These are phyloP conservation scores for Salinomyces thailandicus DNA, from an alignment of 2,329 filamentous ascomycete species.

Conservation along the genomic window DNA sequence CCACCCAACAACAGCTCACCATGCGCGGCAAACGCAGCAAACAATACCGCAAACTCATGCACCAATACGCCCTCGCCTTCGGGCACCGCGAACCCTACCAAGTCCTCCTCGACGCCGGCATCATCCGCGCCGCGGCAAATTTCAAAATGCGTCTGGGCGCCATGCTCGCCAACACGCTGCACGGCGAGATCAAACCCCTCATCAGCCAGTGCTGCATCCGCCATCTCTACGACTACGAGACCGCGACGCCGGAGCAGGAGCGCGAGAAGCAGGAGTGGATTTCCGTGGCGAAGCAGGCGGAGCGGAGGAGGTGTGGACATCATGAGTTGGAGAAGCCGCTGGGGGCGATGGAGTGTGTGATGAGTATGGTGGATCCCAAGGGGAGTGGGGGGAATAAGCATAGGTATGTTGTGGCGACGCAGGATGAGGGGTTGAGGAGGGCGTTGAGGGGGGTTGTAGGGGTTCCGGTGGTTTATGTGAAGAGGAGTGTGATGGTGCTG, in stretches of 20 bases:
- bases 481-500: conserved; percentile 67
- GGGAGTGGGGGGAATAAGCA: conserved; percentile 61
- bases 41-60: conserved; percentile 85
- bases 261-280: conserved; percentile 49
- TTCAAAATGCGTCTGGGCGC: conserved; percentile 84
- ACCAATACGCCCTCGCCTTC: conserved; percentile 77
- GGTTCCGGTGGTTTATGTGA: conserved; percentile 68
- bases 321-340: conserved; percentile 64
- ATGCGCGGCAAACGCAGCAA: conserved; percentile 62
- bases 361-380: conserved; percentile 70
- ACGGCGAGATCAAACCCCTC: conserved; percentile 77
- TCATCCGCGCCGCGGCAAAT: conserved; percentile 67
- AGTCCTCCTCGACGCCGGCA: conserved; percentile 76
- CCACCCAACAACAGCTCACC: no score
- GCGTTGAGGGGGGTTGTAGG: conserved; percentile 57
- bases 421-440: conserved; percentile 54
- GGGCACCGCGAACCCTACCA: conserved; percentile 80
- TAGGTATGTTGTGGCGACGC: conserved; percentile 66
- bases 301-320: conserved; percentile 69
- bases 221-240: conserved; percentile 54
- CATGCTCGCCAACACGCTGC: conserved; percentile 69
- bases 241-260: conserved; percentile 13
- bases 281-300: conserved; percentile 61
- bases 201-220: conserved; percentile 74
- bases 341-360: conserved; percentile 58